Evolutionary conservation across 176 grass and related monocot species (phyloP).

Genomic region (Zizania latifolia): DNA sequence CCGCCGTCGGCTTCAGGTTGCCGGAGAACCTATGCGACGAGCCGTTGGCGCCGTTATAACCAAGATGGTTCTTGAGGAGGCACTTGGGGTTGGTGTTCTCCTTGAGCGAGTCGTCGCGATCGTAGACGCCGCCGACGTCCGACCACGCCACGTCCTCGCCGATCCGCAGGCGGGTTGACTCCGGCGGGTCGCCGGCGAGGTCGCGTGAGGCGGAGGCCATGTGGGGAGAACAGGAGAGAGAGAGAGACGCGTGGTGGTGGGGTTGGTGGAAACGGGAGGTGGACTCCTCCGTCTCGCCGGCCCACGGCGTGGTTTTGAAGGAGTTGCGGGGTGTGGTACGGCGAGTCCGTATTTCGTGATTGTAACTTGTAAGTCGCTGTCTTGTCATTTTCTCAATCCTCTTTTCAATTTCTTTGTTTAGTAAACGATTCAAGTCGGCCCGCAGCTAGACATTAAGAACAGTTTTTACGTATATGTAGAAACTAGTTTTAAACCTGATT

Average conservation of each 20-base stretch:
- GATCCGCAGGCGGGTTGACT: conserved; percentile 26
- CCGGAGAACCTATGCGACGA: conserved; percentile 65
- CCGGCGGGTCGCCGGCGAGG: conserved; percentile 27
- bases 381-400: not conserved
- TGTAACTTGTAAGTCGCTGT: not conserved
- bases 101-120: conserved; percentile 82
- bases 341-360: not conserved
- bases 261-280: not conserved
- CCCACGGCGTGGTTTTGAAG: conserved; percentile 18
- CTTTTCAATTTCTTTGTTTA: not conserved
- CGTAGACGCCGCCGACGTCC: conserved; percentile 56
- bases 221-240: not conserved
- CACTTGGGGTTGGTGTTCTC: conserved; percentile 94
- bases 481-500: too few species aligned
- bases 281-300: not conserved
- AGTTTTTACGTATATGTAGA: too few species aligned
- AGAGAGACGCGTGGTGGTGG: not conserved
- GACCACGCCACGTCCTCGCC: conserved; percentile 60
- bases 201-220: conserved; percentile 23
- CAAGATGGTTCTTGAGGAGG: conserved; percentile 27
- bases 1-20: conserved; percentile 51
- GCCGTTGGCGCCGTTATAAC: not conserved
- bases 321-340: not conserved
- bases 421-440: not conserved
- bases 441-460: too few species aligned